Percentiles rank a stretch among this genome's conserved stretches.
Conservation (phyloP, 2,329 filamentous ascomycete genomes). For the Fusarium sp. region DNA sequence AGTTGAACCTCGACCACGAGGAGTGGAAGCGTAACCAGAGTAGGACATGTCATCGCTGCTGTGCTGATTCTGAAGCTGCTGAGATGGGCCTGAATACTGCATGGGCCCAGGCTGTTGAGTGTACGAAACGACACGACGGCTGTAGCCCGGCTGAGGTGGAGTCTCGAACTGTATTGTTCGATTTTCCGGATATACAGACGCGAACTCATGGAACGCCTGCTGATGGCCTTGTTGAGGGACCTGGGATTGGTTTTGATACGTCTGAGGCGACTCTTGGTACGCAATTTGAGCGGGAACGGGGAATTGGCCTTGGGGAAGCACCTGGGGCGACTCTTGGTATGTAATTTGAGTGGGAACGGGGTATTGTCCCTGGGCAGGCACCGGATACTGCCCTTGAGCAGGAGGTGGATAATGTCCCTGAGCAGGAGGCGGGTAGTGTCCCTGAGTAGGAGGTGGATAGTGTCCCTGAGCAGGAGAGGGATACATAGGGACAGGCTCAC, state of each 20-base stretch:
- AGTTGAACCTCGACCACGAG: neutral
- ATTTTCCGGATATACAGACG: neutral
- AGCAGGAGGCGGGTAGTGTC: no score
- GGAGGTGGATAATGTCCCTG: no score
- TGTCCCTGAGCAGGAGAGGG: neutral
- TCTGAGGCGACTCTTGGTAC: neutral
- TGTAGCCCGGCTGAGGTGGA: neutral
- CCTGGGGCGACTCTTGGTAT: no score
- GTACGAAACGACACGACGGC: constrained; percentile 11
- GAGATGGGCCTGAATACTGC: neutral
- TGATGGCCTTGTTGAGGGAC: neutral
- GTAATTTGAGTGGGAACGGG: no score
- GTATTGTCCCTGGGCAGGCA: no score
- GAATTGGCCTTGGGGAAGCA: neutral
- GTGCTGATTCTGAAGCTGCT: neutral
- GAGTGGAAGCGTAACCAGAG: neutral
- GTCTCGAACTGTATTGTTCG: neutral
- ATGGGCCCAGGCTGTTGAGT: constrained; percentile 3
- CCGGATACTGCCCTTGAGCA: no score
- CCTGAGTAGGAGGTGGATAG: neutral
- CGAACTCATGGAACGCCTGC: neutral
- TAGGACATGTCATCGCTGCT: constrained; percentile 1
- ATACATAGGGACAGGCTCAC: neutral
- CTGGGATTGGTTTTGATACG: neutral
- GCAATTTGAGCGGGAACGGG: neutral